Conservation (phyloP, 1,139 yeast genomes). For the Meyerozyma carpophila region DNA sequence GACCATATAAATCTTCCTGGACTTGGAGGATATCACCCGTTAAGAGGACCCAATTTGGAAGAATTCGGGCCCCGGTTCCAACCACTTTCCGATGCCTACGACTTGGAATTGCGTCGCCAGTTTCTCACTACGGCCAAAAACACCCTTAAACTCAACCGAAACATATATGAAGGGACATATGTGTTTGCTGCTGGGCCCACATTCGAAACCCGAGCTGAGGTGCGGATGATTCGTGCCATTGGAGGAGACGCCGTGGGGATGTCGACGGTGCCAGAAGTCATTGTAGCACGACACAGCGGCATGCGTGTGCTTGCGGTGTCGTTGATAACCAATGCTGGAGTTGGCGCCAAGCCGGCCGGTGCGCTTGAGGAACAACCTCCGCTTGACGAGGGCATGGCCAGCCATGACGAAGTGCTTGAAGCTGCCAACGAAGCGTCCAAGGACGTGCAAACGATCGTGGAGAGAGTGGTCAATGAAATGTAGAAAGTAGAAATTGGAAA, state of each 20-base stretch:
- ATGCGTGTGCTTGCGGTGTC: constrained; percentile 78
- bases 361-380: constrained; percentile 57
- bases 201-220: constrained; percentile 89
- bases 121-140: constrained; percentile 50
- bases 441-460: constrained; percentile 71
- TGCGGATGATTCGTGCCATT: constrained; percentile 59
- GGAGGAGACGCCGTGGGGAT: constrained; percentile 98
- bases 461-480: constrained; percentile 51
- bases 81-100: constrained; percentile 88
- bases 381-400: constrained; percentile 74
- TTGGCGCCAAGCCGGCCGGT: constrained; percentile 69
- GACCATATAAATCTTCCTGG: constrained; percentile 94
- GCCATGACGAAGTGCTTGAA: constrained; percentile 83
- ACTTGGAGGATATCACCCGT: constrained; percentile 79
- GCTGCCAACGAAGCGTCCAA: constrained; percentile 75
- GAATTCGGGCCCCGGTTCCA: constrained; percentile 81
- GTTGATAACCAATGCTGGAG: constrained; percentile 80
- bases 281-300: constrained; percentile 86
- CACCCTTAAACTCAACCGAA: constrained; percentile 49
- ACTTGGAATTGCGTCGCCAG: constrained; percentile 57
- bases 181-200: constrained; percentile 90
- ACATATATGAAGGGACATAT: constrained; percentile 82
- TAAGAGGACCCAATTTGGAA: constrained; percentile 81
- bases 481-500: too few relatives aligned
- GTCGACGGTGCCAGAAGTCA: constrained; percentile 96